Evolutionary conservation across 352 stramenopile genomes (phyloP), one percentile per base, ranked within the genome.

Genomic region (Blastocystis sp.): DNA sequence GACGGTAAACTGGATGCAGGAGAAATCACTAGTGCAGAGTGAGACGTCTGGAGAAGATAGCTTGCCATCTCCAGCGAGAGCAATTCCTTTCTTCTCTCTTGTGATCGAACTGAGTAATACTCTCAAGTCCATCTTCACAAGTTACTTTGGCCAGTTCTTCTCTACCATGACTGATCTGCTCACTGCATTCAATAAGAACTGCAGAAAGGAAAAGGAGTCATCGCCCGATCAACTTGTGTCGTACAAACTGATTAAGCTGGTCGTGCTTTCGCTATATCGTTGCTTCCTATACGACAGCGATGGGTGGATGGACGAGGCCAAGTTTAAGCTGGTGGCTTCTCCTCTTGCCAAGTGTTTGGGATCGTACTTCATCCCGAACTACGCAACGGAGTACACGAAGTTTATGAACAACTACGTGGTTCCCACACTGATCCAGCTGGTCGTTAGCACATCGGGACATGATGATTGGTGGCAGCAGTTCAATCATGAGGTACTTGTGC

Each of bases 381-480:
- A 85, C 39, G 43, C 50, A 3, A 66, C 47, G 47, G 73, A 85
- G 73, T 85, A 85, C 56, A 13, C 18, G 1, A 85, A 85, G 53
- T 85, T 85, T 34, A 68, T 68, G 26, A 43, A 37, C 13, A 66
- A 45, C 8, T 85, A 50, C 56, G 78, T 89, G 0, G n/a, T 76
- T 2, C 78, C 78, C 8, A 79, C 78, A 18, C 18, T 89, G 45
- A 50, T 79, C 7, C 63, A 89, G 45, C 47, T 89, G 50, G 78
- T 89, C 34, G 78, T 79, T 20, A 68, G n/a, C 18, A 89, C 78
- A 24, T 76, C 54, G 5, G 78, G 78, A 18, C 78, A 89, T 34
- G 78, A 89, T 43, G 78, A 79, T 18, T 89, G 78, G 78, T 89
- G 78, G 78, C 41, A 78, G 37, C 41, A 20, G 55, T 65, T 89